Evolutionary conservation across 2,329 filamentous ascomycete species (phyloP), one percentile per base, ranked within the genome.

Genomic region (Neonectria sp.): DNA sequence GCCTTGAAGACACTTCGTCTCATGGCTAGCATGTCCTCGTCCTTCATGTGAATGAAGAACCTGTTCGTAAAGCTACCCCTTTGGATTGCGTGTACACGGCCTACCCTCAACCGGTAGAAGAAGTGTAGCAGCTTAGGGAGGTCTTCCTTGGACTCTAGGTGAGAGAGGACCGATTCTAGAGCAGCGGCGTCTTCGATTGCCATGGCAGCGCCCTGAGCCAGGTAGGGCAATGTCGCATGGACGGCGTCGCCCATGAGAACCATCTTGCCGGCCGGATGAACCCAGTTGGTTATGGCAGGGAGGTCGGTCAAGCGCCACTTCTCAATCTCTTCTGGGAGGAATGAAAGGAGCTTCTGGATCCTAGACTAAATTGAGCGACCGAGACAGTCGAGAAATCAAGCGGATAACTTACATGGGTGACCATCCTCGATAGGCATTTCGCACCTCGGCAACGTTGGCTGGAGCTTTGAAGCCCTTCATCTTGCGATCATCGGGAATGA

Each of bases 21-120:
- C 61, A 63, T 63, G 5, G 21, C 55, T 29, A 63, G 33, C 4
- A 49, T 29, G 21, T 63, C 55, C 40, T 63, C 46, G 4, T 63
- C 46, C 37, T 63, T 63, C 61, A 63, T 63, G 17, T 63, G 61
- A 17, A 63, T 63, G 17, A 63, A 63, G 61, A 63, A 63, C 35
- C 61, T 33, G 15, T 63, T 59, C 2, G 61, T 63, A 4, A 63
- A 63, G n/a, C 61, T 63, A 5, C 61, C 61, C 35, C 61, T 15
- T 8, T 63, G 61, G 27, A 63, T 63, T 4, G 61, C 49, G 29
- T 63, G 61, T 3, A 55, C 61, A n/a, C 61, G 35, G 4, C 31
- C 37, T 25, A 63, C 46, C 29, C 61, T 59, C 6, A 48, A 35
- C 8, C 61, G 55, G 27, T 63, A 63, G 29, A 63, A 63, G 35